phyloP scores from a whole-genome alignment of 176 grass and related monocot species.

The Elaeis guineensis region DNA sequence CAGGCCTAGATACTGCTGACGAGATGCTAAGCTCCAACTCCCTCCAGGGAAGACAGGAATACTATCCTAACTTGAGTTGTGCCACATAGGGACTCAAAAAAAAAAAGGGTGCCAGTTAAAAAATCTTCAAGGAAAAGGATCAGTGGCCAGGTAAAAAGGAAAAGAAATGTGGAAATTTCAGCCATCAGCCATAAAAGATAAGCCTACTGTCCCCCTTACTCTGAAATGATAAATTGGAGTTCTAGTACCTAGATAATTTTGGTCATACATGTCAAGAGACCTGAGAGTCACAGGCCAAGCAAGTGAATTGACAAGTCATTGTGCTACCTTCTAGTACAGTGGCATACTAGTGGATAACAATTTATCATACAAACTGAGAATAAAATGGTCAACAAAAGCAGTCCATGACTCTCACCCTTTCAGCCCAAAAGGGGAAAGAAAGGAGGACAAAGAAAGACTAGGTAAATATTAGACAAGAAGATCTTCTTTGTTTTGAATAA shows the following conservation, averaged over 20 bases:
- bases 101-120: conserved; percentile 2
- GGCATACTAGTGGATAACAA: background rate
- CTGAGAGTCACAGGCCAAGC: conserved; percentile 7
- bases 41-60: conserved; percentile 3
- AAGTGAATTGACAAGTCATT: conserved; percentile 25
- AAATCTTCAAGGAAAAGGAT: conserved; percentile 9
- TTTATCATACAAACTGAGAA: no score
- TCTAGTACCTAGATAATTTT: conserved; percentile 24
- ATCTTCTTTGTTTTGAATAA: no score
- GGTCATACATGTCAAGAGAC: conserved; percentile 4
- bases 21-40: background rate
- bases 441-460: no score
- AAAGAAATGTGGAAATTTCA: background rate
- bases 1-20: no score
- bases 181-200: conserved; percentile 7
- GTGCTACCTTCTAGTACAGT: conserved; percentile 4
- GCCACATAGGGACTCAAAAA: background rate
- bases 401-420: no score
- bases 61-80: background rate
- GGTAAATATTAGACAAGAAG: no score
- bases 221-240: conserved; percentile 17
- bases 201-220: conserved; percentile 6
- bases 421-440: no score
- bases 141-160: conserved; percentile 9
- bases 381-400: no score